Conservation (phyloP, 2,329 filamentous ascomycete species). For the Aspergillus viridinutans region DNA sequence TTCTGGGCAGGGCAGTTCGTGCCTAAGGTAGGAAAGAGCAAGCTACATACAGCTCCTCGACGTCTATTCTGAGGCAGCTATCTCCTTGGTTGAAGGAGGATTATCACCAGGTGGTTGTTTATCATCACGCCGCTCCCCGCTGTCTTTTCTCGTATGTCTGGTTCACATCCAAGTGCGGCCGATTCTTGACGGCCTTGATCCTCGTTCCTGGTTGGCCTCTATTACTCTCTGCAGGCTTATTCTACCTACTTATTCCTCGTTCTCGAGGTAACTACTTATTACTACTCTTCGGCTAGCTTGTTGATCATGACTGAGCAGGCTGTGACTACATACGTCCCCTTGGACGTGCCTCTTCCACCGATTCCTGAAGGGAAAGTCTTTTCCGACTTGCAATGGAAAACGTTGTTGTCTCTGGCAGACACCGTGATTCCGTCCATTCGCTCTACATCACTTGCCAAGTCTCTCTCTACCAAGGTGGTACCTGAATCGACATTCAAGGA, state of each 20-base stretch:
- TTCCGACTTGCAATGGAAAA: slow-evolving; percentile 55
- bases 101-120: neutral
- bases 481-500: slow-evolving; percentile 40
- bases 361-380: slow-evolving; percentile 47
- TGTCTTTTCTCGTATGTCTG: too few species aligned
- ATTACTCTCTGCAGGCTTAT: slow-evolving; percentile 43
- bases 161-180: slow-evolving; percentile 1
- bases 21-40: neutral
- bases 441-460: slow-evolving; percentile 32
- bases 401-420: slow-evolving; percentile 55
- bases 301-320: slow-evolving; percentile 19
- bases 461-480: slow-evolving; percentile 34
- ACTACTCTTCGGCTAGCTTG: neutral
- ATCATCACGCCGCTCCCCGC: neutral
- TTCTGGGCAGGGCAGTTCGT: slow-evolving; percentile 3
- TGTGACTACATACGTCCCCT: slow-evolving; percentile 23
- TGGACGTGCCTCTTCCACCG: slow-evolving; percentile 46
- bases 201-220: slow-evolving; percentile 29
- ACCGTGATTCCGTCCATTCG: slow-evolving; percentile 54
- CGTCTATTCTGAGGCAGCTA: too few species aligned
- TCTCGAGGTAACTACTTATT: neutral
- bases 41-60: neutral
- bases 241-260: neutral
- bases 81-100: neutral
- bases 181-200: slow-evolving; percentile 1